phyloP scores from a whole-genome alignment of 441 rosid species.

The Aleurites moluccanus region DNA sequence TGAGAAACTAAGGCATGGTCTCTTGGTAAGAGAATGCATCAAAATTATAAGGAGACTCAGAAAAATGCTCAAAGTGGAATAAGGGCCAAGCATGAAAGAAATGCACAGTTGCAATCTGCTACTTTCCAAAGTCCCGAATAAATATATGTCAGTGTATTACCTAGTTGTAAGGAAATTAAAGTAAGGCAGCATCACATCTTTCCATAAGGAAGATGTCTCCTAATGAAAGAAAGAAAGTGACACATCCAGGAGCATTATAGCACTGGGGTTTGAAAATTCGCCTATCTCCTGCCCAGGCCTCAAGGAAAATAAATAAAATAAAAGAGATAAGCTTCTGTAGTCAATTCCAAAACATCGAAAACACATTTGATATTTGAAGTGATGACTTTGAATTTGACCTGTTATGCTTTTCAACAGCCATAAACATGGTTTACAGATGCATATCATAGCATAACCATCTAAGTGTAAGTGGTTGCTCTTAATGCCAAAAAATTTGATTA shows the following conservation, averaged over 20 bases:
- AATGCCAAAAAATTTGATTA: neutral
- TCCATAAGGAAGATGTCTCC: neutral
- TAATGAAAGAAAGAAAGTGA: neutral
- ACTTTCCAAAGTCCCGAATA: neutral
- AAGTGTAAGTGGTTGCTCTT: neutral
- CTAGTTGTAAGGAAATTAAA: neutral
- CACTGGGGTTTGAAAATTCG: neutral
- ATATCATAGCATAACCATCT: neutral
- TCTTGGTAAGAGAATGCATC: conserved; percentile 1
- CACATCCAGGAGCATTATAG: neutral
- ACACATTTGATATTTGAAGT: neutral
- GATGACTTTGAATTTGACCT: neutral
- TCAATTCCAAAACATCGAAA: neutral
- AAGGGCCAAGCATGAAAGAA: neutral
- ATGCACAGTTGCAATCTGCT: neutral
- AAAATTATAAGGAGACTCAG: neutral
- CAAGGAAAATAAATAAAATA: neutral
- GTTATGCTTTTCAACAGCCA: neutral
- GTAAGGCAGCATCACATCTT: neutral
- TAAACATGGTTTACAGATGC: neutral
- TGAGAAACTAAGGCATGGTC: neutral
- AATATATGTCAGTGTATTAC: neutral
- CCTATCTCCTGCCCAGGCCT: neutral
- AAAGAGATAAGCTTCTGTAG: neutral
- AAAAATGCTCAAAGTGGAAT: neutral